These are phyloP conservation scores for Beauveria asiatica DNA, from an alignment of 2,329 filamentous ascomycete species.

Conservation along the genomic window DNA sequence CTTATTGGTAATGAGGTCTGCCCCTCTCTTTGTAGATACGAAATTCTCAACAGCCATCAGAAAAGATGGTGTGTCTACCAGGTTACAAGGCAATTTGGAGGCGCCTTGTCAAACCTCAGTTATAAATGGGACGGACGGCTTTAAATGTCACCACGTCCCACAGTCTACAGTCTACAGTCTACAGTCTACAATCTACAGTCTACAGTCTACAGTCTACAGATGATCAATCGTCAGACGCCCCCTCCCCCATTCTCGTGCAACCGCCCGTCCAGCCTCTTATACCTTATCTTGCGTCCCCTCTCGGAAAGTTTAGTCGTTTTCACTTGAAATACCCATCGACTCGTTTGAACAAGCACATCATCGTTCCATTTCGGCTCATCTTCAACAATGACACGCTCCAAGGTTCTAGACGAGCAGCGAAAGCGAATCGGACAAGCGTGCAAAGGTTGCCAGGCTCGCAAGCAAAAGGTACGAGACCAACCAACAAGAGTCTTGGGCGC, in stretches of 20 bases:
- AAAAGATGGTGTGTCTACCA: conserved; percentile 7
- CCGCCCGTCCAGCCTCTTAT: background rate
- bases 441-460: conserved; percentile 55
- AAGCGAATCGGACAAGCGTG: conserved; percentile 57
- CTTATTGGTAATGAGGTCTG: background rate
- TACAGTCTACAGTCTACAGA: no score
- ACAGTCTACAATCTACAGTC: no score
- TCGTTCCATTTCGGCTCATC: no score
- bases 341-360: background rate
- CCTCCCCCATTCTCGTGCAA: background rate
- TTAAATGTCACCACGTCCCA: background rate
- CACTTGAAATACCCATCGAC: background rate
- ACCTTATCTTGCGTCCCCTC: background rate
- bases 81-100: background rate
- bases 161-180: no score
- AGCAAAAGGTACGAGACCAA: conserved; percentile 52
- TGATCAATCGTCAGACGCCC: background rate
- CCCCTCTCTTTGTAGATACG: background rate
- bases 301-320: background rate
- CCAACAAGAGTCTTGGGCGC: no score
- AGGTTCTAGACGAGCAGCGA: conserved; percentile 50
- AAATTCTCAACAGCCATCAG: background rate
- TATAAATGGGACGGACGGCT: background rate
- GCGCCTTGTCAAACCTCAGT: background rate
- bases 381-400: conserved; percentile 42